These are phyloP conservation scores for Ogataea allantospora DNA, from an alignment of 805 yeast species.

Conservation along the genomic window DNA sequence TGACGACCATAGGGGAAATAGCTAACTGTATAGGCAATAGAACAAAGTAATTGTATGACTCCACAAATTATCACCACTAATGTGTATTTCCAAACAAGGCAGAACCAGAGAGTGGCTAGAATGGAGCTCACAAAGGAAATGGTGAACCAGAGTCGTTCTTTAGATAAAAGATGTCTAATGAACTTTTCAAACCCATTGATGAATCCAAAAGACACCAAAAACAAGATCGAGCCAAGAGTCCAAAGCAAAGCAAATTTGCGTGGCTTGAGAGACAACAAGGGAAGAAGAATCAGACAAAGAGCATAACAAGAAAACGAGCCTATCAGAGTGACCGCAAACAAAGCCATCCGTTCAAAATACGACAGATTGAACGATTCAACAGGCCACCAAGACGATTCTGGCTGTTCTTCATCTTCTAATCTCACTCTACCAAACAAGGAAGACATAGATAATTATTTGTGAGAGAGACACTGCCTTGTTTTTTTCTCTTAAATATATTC, in stretches of 20 bases:
- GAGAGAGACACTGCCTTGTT: slow-evolving; percentile 1
- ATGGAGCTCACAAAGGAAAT: slow-evolving; percentile 73
- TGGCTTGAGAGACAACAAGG: slow-evolving; percentile 79
- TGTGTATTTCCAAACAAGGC: slow-evolving; percentile 62
- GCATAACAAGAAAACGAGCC: slow-evolving; percentile 76
- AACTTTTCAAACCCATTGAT: slow-evolving; percentile 83
- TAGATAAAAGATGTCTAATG: slow-evolving; percentile 60
- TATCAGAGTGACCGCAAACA: slow-evolving; percentile 70
- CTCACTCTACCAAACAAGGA: slow-evolving; percentile 6
- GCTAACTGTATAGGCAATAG: slow-evolving; percentile 77
- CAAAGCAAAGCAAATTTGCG: slow-evolving; percentile 80
- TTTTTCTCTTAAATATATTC: slow-evolving; percentile 1
- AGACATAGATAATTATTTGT: slow-evolving; percentile 1
- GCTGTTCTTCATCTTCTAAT: slow-evolving; percentile 7
- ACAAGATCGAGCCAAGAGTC: slow-evolving; percentile 83
- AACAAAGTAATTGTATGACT: slow-evolving; percentile 72
- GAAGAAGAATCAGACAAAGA: slow-evolving; percentile 74
- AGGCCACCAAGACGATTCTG: slow-evolving; percentile 8
- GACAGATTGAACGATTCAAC: slow-evolving; percentile 46
- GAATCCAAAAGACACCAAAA: slow-evolving; percentile 80
- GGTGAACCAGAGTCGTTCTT: slow-evolving; percentile 73
- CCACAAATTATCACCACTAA: slow-evolving; percentile 70
- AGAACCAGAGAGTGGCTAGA: slow-evolving; percentile 66
- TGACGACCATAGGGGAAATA: slow-evolving; percentile 91
- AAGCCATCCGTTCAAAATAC: slow-evolving; percentile 70